Evolutionary conservation across 208 protist species (phyloP).

Genomic region (Borovskyia barvae): DNA sequence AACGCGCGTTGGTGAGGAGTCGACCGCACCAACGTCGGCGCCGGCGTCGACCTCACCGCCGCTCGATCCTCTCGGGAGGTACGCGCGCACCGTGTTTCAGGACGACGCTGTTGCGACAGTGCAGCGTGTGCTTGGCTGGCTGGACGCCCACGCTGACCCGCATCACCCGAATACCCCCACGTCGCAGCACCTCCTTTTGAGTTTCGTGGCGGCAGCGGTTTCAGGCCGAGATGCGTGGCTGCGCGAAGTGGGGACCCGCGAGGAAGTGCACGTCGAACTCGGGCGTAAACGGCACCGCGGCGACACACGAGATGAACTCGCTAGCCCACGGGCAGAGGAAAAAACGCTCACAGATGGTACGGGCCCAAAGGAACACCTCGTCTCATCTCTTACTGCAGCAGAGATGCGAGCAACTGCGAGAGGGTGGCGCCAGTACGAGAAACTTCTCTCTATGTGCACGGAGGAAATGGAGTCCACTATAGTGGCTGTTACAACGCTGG

Average conservation of each 20-base stretch:
- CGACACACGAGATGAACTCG: too few relatives aligned
- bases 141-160: conserved; percentile 8
- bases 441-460: conserved; percentile 22
- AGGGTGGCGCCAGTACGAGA: conserved; percentile 25
- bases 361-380: background rate
- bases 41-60: background rate
- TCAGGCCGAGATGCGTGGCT: conserved; percentile 6
- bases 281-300: background rate
- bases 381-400: conserved; percentile 8
- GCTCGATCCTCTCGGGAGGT: background rate
- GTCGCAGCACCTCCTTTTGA: conserved; percentile 15
- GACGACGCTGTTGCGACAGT: background rate
- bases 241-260: background rate
- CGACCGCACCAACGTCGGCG: too few relatives aligned
- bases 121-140: conserved; percentile 18
- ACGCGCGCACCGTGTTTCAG: background rate
- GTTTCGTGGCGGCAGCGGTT: conserved; percentile 11
- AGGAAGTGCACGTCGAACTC: background rate
- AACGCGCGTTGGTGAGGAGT: too few relatives aligned
- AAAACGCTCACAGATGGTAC: background rate
- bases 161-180: background rate
- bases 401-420: conserved; percentile 9
- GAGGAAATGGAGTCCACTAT: conserved; percentile 25
- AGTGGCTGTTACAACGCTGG: conserved; percentile 25
- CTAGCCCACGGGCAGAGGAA: background rate